These are phyloP conservation scores for Chloris gayana DNA, from an alignment of 176 grass and related monocot genomes.

Conservation along the genomic window DNA sequence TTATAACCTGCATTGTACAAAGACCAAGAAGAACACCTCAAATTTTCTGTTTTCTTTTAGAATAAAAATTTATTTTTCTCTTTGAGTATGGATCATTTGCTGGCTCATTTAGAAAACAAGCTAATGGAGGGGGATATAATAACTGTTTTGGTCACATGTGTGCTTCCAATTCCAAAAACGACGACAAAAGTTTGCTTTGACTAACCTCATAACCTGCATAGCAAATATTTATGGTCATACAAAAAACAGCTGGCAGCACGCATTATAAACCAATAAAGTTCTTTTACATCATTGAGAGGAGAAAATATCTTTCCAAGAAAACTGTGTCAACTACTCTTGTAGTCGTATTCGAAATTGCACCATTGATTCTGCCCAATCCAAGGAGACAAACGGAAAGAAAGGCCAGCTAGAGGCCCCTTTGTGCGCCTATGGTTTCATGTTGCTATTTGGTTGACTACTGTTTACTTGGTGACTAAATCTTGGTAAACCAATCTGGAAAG, in stretches of 20 bases:
- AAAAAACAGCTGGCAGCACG: conserved; percentile 16
- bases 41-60: neutral
- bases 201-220: conserved; percentile 5
- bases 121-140: neutral
- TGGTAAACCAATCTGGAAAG: conserved; percentile 11
- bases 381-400: conserved; percentile 25
- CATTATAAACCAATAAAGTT: conserved; percentile 6
- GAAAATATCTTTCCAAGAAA: conserved; percentile 23
- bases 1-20: neutral
- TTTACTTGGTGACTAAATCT: conserved; percentile 29
- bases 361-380: conserved; percentile 27
- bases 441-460: conserved; percentile 39
- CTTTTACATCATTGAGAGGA: conserved; percentile 9
- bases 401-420: neutral
- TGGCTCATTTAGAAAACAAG: neutral
- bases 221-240: conserved; percentile 16
- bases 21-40: neutral
- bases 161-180: neutral
- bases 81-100: neutral
- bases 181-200: conserved; percentile 1
- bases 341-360: conserved; percentile 18
- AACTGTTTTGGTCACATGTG: neutral
- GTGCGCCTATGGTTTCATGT: neutral
- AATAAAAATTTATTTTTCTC: neutral
- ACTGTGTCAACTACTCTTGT: conserved; percentile 13